Evolutionary conservation across 2,329 filamentous ascomycete species (phyloP).

Genomic region (Penicillium concentricum): DNA sequence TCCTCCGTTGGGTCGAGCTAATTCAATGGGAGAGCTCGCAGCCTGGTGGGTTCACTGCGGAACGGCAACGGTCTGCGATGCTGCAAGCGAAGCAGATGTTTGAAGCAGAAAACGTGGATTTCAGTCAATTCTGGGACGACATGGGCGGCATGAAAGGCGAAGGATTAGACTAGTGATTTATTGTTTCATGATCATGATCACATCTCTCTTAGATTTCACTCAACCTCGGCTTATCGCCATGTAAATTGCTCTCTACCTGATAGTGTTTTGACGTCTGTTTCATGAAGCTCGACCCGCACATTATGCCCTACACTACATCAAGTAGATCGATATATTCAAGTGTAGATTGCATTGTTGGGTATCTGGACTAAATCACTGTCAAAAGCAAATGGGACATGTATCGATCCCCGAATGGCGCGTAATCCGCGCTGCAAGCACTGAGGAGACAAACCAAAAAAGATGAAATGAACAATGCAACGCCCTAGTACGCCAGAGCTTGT

Average conservation of each 20-base stretch:
- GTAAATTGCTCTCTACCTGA: not conserved
- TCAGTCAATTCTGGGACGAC: conserved; percentile 74
- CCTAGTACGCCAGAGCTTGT: not conserved
- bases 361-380: conserved; percentile 15
- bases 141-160: conserved; percentile 60
- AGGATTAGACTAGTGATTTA: conserved; percentile 3
- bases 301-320: not conserved
- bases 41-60: conserved; percentile 73
- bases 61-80: conserved; percentile 70
- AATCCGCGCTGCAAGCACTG: not conserved
- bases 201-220: not conserved
- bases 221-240: not conserved
- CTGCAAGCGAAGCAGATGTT: conserved; percentile 75
- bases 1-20: conserved; percentile 90
- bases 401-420: not conserved
- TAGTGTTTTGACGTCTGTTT: not conserved
- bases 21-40: conserved; percentile 81
- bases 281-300: not conserved
- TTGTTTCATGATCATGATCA: not conserved
- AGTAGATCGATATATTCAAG: not conserved
- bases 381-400: conserved; percentile 1
- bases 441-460: not conserved
- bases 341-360: conserved; percentile 18
- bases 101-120: conserved; percentile 71
- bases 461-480: not conserved